Evolutionary conservation across 768 basidiomycete species (phyloP), one percentile per base, ranked within the genome.

Genomic region (Trametes sanguinea): DNA sequence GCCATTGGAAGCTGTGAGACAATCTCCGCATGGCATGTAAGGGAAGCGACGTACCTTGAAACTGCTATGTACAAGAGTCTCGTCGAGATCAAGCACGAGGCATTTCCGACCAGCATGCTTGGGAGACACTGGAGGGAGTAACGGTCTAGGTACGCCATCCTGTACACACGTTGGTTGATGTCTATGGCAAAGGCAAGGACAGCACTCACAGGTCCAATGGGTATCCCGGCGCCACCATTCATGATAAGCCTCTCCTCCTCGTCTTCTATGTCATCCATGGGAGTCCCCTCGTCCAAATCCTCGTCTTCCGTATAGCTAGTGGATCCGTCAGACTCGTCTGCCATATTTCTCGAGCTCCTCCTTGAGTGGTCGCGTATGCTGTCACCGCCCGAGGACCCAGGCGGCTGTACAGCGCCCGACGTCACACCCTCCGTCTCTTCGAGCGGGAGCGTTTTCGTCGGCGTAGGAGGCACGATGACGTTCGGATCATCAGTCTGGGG

Each of bases 41-140:
- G 11, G 16, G 63, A 33, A 27, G 35, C 35, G 11, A 60, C 78
- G 43, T 64, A 96, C 96, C 86, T 98, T 99, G 85, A 99, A 98
- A 74, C 93, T 95, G 71, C 92, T 94, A 76, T 98, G 96, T 22
- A 98, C 88, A 17, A 99, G 81, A 2, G 97, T 99, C 76, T 99
- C 96, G 68, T 99, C 96, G 43, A 99, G 81, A 77, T 99, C 97
- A 29, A 99, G 83, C 45, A 98, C 95, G 10, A 98, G 83, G 70
- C 97, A 98, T 77, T 99, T 99, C 59, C 94, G 80, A 33, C 96
- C 96, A 35, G 77, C 83, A 68, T 96, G 91, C 16, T 90, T 86
- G 10, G 88, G 85, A 3, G 85, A 78, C 63, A 98, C 80, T 29
- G 92, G 91, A 13, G 94, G 94, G 6, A 99, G 75, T n/a, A 99